These are phyloP conservation scores for Mollisiaceae sp. DNA, from an alignment of 2,329 filamentous ascomycete genomes.

Conservation along the genomic window DNA sequence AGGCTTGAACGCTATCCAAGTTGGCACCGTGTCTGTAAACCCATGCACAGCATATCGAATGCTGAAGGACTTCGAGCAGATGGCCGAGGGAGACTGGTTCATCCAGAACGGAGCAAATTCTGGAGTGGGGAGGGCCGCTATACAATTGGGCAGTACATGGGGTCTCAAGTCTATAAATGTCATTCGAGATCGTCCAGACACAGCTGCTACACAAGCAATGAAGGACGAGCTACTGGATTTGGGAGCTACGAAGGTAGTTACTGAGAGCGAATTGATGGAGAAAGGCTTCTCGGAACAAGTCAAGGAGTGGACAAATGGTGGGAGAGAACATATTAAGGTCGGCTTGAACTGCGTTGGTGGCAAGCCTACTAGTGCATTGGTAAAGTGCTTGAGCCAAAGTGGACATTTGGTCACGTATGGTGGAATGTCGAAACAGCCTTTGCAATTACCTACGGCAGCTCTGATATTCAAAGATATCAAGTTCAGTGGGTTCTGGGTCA, in stretches of 20 bases:
- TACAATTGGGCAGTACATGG: constrained; percentile 86
- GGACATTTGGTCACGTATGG: constrained; percentile 91
- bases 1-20: constrained; percentile 76
- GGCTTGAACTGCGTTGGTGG: constrained; percentile 95
- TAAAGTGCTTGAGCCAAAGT: constrained; percentile 71
- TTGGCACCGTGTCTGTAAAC: constrained; percentile 88
- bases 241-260: constrained; percentile 58
- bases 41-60: constrained; percentile 95
- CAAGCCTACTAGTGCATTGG: constrained; percentile 78
- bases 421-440: constrained; percentile 89
- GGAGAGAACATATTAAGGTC: constrained; percentile 73
- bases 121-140: constrained; percentile 87
- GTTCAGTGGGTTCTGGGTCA: constrained; percentile 95
- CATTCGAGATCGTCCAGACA: constrained; percentile 72
- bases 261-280: constrained; percentile 54
- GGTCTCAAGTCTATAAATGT: constrained; percentile 91
- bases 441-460: constrained; percentile 79
- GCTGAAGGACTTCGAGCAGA: constrained; percentile 75
- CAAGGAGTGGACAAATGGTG: constrained; percentile 69
- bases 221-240: constrained; percentile 64
- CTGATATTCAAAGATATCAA: constrained; percentile 92
- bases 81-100: constrained; percentile 85
- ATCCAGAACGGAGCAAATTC: constrained; percentile 97
- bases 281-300: constrained; percentile 53
- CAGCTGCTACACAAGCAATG: constrained; percentile 67